phyloP scores from a whole-genome alignment of 805 yeast species.

The Candida alai region DNA sequence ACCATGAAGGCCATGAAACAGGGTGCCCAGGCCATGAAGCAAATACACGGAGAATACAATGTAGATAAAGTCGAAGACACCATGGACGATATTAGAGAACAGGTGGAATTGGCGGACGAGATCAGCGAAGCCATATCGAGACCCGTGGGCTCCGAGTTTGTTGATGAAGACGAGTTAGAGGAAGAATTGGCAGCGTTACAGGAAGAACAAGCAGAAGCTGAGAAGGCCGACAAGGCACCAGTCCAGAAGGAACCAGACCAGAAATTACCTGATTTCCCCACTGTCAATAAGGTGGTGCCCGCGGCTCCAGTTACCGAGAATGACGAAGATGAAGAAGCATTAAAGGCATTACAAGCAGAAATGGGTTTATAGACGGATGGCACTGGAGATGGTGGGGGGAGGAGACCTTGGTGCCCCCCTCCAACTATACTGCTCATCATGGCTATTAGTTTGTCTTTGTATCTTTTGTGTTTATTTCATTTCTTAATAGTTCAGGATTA shows the following conservation, averaged over 20 bases:
- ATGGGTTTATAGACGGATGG: slow-evolving; percentile 77
- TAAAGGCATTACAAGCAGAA: slow-evolving; percentile 77
- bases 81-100: slow-evolving; percentile 97
- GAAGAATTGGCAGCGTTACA: slow-evolving; percentile 88
- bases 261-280: slow-evolving; percentile 42
- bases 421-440: too few species aligned
- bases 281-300: slow-evolving; percentile 39
- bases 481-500: too few species aligned
- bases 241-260: slow-evolving; percentile 11
- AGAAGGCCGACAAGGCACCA: slow-evolving; percentile 13
- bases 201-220: slow-evolving; percentile 65
- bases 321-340: slow-evolving; percentile 81
- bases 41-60: slow-evolving; percentile 90
- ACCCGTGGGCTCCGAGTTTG: slow-evolving; percentile 79
- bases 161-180: slow-evolving; percentile 90
- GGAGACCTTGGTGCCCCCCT: too few species aligned
- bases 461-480: too few species aligned
- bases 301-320: slow-evolving; percentile 45
- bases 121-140: slow-evolving; percentile 93
- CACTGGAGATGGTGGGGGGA: too few species aligned
- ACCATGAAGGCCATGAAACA: slow-evolving; percentile 99
- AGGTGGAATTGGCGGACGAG: slow-evolving; percentile 91
- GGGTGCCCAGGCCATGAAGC: slow-evolving; percentile 95
- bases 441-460: too few species aligned
- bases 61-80: slow-evolving; percentile 96